Evolutionary conservation across 1,284 basidiomycete species (phyloP).

Genomic region (Trametes pubescens): DNA sequence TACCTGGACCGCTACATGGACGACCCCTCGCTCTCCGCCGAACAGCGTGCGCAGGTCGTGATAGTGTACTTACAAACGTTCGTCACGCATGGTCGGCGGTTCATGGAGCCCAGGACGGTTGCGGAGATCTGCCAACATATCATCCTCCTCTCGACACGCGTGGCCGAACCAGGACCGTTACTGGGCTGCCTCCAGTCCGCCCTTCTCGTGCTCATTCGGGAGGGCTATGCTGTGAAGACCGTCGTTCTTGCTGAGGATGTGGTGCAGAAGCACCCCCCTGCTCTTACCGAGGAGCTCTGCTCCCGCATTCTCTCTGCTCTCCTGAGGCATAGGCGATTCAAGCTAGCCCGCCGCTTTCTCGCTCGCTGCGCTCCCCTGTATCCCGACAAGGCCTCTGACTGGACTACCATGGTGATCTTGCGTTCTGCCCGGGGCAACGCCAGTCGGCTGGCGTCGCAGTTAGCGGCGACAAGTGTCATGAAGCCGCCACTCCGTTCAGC

Average conservation of each 20-base stretch:
- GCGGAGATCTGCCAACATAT: not conserved
- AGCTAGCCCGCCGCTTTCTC: conserved; percentile 23
- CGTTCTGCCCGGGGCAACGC: conserved; percentile 18
- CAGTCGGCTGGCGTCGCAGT: conserved; percentile 7
- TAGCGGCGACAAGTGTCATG: too few relatives aligned
- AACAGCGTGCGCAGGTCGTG: conserved; percentile 24
- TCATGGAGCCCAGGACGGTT: conserved; percentile 18
- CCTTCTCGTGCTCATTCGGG: conserved; percentile 20
- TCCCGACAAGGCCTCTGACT: conserved; percentile 6
- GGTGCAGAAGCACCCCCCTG: conserved; percentile 1
- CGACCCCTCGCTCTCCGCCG: conserved; percentile 18
- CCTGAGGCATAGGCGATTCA: conserved; percentile 31
- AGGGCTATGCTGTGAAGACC: conserved; percentile 16
- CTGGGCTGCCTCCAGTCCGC: conserved; percentile 5
- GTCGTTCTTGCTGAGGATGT: conserved; percentile 20
- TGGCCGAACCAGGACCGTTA: conserved; percentile 2
- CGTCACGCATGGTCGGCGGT: conserved; percentile 18
- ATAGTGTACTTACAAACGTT: conserved; percentile 24
- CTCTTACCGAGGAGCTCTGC: conserved; percentile 17
- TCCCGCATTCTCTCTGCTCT: conserved; percentile 26
- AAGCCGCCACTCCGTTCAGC: not conserved
- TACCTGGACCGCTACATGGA: conserved; percentile 28
- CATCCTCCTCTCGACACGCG: not conserved
- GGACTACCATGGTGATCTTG: conserved; percentile 11
- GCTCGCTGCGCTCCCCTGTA: not conserved